These are phyloP conservation scores for Clavispora asparagi DNA, from an alignment of 805 yeast species.

Conservation along the genomic window DNA sequence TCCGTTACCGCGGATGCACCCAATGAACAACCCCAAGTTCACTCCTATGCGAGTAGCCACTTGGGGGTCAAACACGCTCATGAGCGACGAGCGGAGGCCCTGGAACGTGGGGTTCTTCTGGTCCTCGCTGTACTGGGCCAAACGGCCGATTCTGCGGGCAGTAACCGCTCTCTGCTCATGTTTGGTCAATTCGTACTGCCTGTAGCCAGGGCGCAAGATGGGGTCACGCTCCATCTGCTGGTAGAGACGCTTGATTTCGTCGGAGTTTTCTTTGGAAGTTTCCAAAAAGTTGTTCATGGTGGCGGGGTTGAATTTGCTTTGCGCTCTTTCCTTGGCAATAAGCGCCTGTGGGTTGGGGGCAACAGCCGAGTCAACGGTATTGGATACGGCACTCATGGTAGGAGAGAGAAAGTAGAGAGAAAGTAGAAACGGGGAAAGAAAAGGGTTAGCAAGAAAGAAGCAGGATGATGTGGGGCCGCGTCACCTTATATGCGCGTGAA, in stretches of 20 bases:
- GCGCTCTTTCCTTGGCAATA: conserved; percentile 17
- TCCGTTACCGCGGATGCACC: conserved; percentile 19
- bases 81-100: conserved; percentile 7
- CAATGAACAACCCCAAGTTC: conserved; percentile 16
- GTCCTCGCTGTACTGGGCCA: conserved; percentile 15
- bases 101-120: conserved; percentile 5
- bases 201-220: conserved; percentile 11
- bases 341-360: conserved; percentile 20
- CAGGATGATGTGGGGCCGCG: neutral
- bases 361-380: conserved; percentile 14
- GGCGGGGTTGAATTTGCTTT: conserved; percentile 15
- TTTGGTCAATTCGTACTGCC: conserved; percentile 15
- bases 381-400: conserved; percentile 1
- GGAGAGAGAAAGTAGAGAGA: neutral
- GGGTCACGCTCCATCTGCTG: conserved; percentile 18
- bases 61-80: conserved; percentile 15
- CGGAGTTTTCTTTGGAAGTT: conserved; percentile 16
- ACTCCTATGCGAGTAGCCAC: conserved; percentile 17
- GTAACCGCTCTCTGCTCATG: conserved; percentile 15
- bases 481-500: neutral
- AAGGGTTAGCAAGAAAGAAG: no score
- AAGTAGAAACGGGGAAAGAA: no score
- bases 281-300: conserved; percentile 24
- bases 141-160: conserved; percentile 14
- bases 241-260: conserved; percentile 8